Conservation (phyloP, 1,284 basidiomycete genomes). For the Rhodotorula sp. region DNA sequence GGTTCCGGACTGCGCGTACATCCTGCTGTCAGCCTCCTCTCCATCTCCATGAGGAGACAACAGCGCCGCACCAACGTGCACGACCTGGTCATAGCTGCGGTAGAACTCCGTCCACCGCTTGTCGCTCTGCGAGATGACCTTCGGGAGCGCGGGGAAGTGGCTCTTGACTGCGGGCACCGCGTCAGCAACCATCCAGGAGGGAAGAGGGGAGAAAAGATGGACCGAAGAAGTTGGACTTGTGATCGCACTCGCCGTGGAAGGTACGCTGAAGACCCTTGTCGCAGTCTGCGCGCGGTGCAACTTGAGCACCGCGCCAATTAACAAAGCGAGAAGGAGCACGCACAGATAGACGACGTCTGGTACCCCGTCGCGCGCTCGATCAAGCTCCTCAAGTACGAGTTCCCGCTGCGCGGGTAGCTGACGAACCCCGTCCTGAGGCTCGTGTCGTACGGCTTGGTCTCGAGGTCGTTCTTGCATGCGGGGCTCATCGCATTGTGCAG, state of each 20-base stretch:
- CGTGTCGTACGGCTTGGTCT: constrained; percentile 2
- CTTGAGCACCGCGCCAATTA: not conserved
- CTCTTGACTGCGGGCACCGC: constrained; percentile 26
- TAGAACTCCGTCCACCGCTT: constrained; percentile 10
- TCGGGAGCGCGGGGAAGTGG: constrained; percentile 18
- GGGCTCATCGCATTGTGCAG: constrained; percentile 24
- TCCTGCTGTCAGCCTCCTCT: not conserved
- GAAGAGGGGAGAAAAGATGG: too few species aligned
- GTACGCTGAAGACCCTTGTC: constrained; percentile 33
- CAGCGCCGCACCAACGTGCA: constrained; percentile 25
- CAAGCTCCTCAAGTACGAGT: constrained; percentile 34
- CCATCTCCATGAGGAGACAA: not conserved
- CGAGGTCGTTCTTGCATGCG: constrained; percentile 20
- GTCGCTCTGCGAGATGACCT: not conserved
- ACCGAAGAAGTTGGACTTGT: constrained; percentile 27
- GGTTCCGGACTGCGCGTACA: constrained; percentile 35
- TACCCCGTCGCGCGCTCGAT: constrained; percentile 42
- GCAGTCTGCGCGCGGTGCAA: constrained; percentile 24
- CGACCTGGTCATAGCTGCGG: constrained; percentile 28
- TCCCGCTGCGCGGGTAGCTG: constrained; percentile 33
- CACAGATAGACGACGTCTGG: constrained; percentile 25
- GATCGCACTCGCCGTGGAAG: constrained; percentile 43
- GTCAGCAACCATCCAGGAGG: too few species aligned
- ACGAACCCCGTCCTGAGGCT: constrained; percentile 25
- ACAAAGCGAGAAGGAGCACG: not conserved